Base-by-base conservation (phyloP, 176 grass and related monocot species). In the Lolium perenne region DNA sequence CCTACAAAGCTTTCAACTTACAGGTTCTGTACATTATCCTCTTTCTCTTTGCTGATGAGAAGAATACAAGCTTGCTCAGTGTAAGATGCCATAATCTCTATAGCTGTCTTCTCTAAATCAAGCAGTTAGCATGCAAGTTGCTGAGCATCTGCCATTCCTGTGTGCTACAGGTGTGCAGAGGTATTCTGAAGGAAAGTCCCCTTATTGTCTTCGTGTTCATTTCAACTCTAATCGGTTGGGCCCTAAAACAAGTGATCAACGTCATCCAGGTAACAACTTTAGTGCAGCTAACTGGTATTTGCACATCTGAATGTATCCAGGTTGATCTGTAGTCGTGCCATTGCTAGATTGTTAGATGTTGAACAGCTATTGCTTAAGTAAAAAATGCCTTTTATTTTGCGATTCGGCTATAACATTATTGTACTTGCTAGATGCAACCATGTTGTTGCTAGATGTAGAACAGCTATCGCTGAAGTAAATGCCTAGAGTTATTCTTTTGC, bases 1-100 rank as follows among this genome's bases (percentile, higher is more conserved):
- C 55, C 1, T 57, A 48, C 46, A 21, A 22, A 74, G 1, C 63
- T 82, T 78, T 35, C 12, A 85, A 63, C 58, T 86, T 90, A 38
- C 83, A 98, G 96, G 93, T 95, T 90, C 84, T 98, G 72, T 98
- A 95, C 84, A 95, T 98, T 29, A 92, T 94, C 56, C 88, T 98
- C 20, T 94, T 90, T 76, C 90, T 98, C 54, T 82, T 89, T 86
- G 91, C 91, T 82, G 84, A 91, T 71, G 88, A 91, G 74, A 86
- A 92, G 81, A 87, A 74, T 0, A 86, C 88, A 81, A 91, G 85
- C 57, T 83, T 94, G 84, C 82, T 94, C 22, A 71, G 41, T 88
- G 96, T 97, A 95, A 95, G 89, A 82, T 77, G 38, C 1, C 64
- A 60, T 88, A 9, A 80, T 17, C 65, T 81, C 22, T 45, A 8